Evolutionary conservation across 2,329 filamentous ascomycete species (phyloP).

Genomic region (Diplodia corticola): DNA sequence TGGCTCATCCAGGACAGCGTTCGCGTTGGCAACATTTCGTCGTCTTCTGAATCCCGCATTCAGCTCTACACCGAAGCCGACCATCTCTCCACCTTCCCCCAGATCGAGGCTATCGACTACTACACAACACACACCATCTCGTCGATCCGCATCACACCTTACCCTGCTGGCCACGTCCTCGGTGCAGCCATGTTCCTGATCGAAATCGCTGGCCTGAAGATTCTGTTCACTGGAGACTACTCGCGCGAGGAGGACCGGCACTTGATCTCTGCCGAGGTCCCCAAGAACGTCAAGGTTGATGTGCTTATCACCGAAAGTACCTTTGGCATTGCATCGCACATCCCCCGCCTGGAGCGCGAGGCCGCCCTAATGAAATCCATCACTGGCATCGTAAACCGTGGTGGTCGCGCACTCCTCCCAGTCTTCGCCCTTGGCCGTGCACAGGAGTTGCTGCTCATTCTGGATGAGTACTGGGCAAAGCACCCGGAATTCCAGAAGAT

Average conservation of each 20-base stretch:
- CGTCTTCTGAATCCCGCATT: conserved; percentile 62
- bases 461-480: conserved; percentile 95
- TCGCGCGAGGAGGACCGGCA: conserved; percentile 94
- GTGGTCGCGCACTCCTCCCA: conserved; percentile 88
- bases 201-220: conserved; percentile 94
- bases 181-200: conserved; percentile 98
- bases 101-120: conserved; percentile 97
- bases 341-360: conserved; percentile 86
- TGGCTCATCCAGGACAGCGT: conserved; percentile 98
- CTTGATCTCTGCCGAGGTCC: conserved; percentile 89
- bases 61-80: conserved; percentile 92
- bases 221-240: conserved; percentile 97
- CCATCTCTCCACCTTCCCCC: conserved; percentile 86
- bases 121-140: conserved; percentile 97
- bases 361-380: conserved; percentile 94
- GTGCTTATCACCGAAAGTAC: conserved; percentile 97
- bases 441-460: conserved; percentile 88
- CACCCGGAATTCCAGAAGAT: conserved; percentile 85
- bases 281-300: conserved; percentile 85
- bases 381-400: conserved; percentile 84
- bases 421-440: conserved; percentile 93
- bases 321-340: conserved; percentile 92
- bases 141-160: conserved; percentile 93
- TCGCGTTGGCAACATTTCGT: conserved; percentile 72
- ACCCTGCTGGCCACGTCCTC: conserved; percentile 95